Conservation (phyloP, 1,284 basidiomycete genomes). For the Pseudozyma sp. region DNA sequence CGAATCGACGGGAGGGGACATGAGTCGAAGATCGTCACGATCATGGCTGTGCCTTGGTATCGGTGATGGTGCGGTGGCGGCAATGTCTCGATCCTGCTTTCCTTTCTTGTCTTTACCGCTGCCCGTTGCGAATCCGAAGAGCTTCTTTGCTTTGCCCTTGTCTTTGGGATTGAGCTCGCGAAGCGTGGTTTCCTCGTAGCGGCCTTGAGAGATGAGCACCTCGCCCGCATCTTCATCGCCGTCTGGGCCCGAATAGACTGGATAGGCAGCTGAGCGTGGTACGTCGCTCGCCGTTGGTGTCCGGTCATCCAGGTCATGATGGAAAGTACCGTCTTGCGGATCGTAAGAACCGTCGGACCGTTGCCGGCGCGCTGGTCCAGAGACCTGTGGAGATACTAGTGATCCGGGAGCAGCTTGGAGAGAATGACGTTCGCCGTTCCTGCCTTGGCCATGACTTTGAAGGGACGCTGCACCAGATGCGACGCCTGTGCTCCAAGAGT, state of each 20-base stretch:
- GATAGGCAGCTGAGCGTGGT: conserved; percentile 25
- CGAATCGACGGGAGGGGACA: conserved; percentile 16
- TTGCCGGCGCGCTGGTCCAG: conserved; percentile 6
- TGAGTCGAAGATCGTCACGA: conserved; percentile 15
- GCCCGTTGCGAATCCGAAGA: conserved; percentile 36
- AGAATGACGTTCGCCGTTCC: conserved; percentile 3
- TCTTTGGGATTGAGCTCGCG: conserved; percentile 27
- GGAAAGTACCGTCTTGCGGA: not conserved
- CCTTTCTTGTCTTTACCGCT: conserved; percentile 36
- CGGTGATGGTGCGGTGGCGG: conserved; percentile 11
- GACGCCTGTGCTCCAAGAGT: conserved; percentile 11
- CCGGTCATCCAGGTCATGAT: conserved; percentile 9
- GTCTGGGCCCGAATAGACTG: conserved; percentile 36
- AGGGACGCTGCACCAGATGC: conserved; percentile 8
- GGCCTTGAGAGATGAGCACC: conserved; percentile 43
- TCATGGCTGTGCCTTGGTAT: conserved; percentile 13
- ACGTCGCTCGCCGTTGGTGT: conserved; percentile 8
- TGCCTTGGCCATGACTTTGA: not conserved
- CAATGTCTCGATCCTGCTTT: conserved; percentile 23
- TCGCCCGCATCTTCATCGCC: conserved; percentile 25
- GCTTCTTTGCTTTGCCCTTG: conserved; percentile 41
- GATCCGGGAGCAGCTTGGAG: not conserved
- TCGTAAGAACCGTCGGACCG: conserved; percentile 10
- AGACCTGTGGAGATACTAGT: conserved; percentile 1
- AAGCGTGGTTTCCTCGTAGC: conserved; percentile 29